A percentile compares a stretch with the other conserved stretches of the same genome.
phyloP scores from a whole-genome alignment of 495 filamentous ascomycete genomes.

The Tuber borchii region DNA sequence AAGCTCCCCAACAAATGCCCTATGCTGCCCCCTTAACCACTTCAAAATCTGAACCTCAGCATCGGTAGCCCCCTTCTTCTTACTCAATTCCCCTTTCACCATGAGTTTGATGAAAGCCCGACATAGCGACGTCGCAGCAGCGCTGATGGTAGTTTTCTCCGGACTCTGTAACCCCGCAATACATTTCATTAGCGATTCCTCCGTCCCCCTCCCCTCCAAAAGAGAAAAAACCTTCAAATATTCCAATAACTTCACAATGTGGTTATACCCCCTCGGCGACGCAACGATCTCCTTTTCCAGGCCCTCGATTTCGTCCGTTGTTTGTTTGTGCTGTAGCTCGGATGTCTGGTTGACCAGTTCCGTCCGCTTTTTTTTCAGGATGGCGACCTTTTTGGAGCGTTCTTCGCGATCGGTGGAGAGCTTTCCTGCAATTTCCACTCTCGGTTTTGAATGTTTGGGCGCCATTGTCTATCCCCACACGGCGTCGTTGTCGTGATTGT shows the following conservation, averaged over 20 bases:
- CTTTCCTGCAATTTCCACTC: not conserved
- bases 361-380: not conserved
- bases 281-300: constrained; percentile 35
- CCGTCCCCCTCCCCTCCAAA: not conserved
- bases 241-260: constrained; percentile 67
- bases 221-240: constrained; percentile 47
- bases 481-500: not conserved
- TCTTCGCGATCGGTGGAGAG: not conserved
- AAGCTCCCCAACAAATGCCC: constrained; percentile 59
- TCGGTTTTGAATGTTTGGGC: not conserved
- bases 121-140: constrained; percentile 73
- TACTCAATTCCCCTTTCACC: constrained; percentile 62
- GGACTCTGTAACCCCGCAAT: not conserved
- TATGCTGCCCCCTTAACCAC: constrained; percentile 71
- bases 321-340: not conserved
- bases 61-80: constrained; percentile 56
- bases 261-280: constrained; percentile 86
- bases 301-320: constrained; percentile 28
- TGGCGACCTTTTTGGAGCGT: not conserved
- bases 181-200: not conserved
- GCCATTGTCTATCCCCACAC: not conserved
- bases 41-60: constrained; percentile 65
- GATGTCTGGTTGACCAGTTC: not conserved
- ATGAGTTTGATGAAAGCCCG: constrained; percentile 82
- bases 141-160: not conserved